phyloP scores from a whole-genome alignment of 345 rosid genomes.

The Excoecaria agallocha region DNA sequence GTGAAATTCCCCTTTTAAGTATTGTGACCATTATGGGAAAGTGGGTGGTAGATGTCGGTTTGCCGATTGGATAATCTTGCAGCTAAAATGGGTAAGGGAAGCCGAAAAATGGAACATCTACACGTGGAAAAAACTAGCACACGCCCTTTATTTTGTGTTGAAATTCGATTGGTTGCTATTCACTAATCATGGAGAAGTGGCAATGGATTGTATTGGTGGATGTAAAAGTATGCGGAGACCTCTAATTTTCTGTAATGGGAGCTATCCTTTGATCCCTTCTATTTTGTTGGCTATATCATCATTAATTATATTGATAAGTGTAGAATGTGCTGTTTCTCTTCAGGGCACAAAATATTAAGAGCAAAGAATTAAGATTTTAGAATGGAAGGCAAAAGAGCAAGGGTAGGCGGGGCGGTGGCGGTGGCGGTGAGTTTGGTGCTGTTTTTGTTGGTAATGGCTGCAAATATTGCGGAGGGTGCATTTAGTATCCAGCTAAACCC shows the following conservation, averaged over 20 bases:
- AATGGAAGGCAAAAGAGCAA: constrained; percentile 19
- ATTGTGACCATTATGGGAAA: neutral
- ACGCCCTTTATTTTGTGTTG: neutral
- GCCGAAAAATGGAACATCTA: constrained; percentile 12
- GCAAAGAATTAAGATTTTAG: neutral
- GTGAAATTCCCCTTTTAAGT: too few relatives aligned
- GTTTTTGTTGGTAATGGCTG: constrained; percentile 10
- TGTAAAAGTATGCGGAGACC: constrained; percentile 13
- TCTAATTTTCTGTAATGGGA: constrained; percentile 2
- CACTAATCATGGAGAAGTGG: constrained; percentile 12
- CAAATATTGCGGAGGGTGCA: constrained; percentile 23
- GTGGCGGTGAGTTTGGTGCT: neutral
- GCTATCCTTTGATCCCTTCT: too few relatives aligned
- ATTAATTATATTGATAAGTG: neutral
- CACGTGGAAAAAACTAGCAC: constrained; percentile 17
- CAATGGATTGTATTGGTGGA: constrained; percentile 2
- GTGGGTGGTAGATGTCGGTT: neutral
- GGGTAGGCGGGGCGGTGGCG: neutral
- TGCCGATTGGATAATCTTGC: neutral
- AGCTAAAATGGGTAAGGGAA: constrained; percentile 4
- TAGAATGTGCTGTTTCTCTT: neutral
- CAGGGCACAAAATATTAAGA: neutral
- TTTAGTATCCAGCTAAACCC: constrained; percentile 37
- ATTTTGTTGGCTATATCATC: neutral
- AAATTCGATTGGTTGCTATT: constrained; percentile 9